Percentiles rank a stretch among this genome's conserved stretches.
Conservation (phyloP, 2,329 filamentous ascomycete species). For the Karstenula rhodostoma region DNA sequence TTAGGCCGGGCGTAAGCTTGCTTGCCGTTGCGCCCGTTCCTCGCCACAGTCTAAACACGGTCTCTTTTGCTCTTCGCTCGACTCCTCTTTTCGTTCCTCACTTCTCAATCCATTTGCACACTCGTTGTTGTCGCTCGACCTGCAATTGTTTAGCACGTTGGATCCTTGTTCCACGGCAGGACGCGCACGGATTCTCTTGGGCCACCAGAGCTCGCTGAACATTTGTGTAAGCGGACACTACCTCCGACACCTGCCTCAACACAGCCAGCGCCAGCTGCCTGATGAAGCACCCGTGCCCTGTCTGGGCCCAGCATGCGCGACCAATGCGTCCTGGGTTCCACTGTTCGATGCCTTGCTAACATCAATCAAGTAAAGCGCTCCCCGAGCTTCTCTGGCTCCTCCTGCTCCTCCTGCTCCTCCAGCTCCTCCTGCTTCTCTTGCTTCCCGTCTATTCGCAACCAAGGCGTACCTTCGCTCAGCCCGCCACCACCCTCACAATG, state of each 20-base stretch:
- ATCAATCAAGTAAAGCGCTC: constrained; percentile 20
- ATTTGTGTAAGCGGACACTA: constrained; percentile 10
- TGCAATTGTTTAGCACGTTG: neutral
- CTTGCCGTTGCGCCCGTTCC: constrained; percentile 9
- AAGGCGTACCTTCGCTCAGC: constrained; percentile 4
- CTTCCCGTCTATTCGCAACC: constrained; percentile 12
- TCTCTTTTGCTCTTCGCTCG: neutral
- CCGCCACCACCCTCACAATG: constrained; percentile 30
- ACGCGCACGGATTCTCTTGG: constrained; percentile 1
- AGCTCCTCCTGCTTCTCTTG: no score
- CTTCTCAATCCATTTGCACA: neutral
- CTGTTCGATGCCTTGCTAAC: constrained; percentile 30
- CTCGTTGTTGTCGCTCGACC: constrained; percentile 8
- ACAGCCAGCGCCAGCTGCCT: constrained; percentile 11
- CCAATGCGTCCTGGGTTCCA: constrained; percentile 10
- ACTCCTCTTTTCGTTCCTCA: neutral
- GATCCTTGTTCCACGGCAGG: neutral
- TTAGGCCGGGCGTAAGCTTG: constrained; percentile 6
- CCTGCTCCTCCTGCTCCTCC: no score
- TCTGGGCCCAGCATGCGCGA: constrained; percentile 13
- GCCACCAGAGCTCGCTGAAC: neutral
- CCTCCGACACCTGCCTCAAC: constrained; percentile 9
- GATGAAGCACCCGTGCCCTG: constrained; percentile 8
- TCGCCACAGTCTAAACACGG: neutral
- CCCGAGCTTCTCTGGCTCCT: constrained; percentile 1